phyloP scores from a whole-genome alignment of 116 monocot species.

The Thalassia testudinum region DNA sequence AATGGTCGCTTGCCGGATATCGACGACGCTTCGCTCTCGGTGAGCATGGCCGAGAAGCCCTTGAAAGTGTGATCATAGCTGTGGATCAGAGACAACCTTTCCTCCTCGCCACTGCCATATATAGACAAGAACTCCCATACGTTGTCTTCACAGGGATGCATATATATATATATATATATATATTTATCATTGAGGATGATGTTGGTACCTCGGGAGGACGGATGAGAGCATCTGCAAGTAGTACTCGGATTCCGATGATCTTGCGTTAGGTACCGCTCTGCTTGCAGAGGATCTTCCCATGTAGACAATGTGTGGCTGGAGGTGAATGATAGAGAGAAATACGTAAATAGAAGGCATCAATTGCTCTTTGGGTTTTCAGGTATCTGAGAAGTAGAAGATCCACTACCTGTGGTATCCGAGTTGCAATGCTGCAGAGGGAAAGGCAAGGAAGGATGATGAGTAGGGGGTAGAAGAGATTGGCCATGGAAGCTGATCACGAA shows the following conservation, averaged over 20 bases:
- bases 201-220: constrained; percentile 45
- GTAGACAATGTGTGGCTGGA: constrained; percentile 76
- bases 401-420: constrained; percentile 35
- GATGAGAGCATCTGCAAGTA: constrained; percentile 61
- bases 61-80: constrained; percentile 67
- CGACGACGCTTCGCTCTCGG: constrained; percentile 43
- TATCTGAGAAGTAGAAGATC: background rate
- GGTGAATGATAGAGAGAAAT: background rate
- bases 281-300: constrained; percentile 37
- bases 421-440: constrained; percentile 20
- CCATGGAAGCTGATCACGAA: constrained; percentile 15
- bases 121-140: background rate
- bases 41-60: constrained; percentile 94
- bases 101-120: constrained; percentile 28
- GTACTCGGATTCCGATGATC: constrained; percentile 24
- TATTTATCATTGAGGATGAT: background rate
- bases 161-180: too few species aligned
- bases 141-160: background rate
- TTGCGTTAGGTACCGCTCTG: constrained; percentile 6
- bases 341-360: background rate
- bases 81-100: constrained; percentile 46
- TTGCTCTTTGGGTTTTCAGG: background rate
- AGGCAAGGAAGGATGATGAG: constrained; percentile 22
- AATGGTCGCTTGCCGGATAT: constrained; percentile 36
- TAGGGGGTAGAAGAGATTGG: constrained; percentile 18